Base-by-base conservation (phyloP, 2,329 filamentous ascomycete genomes). In the Fusarium agapanthi region DNA sequence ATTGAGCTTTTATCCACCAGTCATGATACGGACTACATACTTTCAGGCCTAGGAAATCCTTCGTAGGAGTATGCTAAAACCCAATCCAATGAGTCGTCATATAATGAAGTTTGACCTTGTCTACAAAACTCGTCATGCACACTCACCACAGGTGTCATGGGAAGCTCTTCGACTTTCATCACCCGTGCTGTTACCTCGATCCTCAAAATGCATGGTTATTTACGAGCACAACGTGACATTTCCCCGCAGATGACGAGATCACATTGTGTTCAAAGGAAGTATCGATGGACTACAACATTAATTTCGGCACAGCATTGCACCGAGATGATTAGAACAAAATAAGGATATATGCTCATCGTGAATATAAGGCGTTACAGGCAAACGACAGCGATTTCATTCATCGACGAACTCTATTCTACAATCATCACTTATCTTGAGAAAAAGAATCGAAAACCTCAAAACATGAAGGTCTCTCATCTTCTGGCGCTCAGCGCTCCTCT, bases 1-100 rank as follows among this genome's bases (percentile, higher is more conserved):
- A 43, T 20, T 18, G 16, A 24, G 9, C 14, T 32, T 57, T 62
- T 57, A 32, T 62, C 51, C 51, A 62, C 43, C 43, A 62, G 24
- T 58, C 11, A 40, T 11, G 5, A 48, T 8, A 16, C 22, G 13
- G 26, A 35, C 58, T 44, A 55, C 16, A 18, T 16, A 26, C n/a
- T 15, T 30, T 37, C 48, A 30, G 30, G 38, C 2, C 22, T 32
- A 61, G 26, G 18, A 34, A 44, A 56, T 55, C 38, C 58, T 61
- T 43, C 48, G 37, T 30, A 45, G 24, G 32, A 55, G 13, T n/a
- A 22, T 40, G 12, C 6, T 55, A 61, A 38, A 28, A 3, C 8
- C 15, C 9, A 28, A 28, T 15, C 38, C 28, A 41, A 34, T 37
- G 28, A 30, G 2, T 14, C 15, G 15, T 5, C 32, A 38, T 15